Base-by-base conservation (phyloP, 2,329 filamentous ascomycete species). In the Penicillium sp. region DNA sequence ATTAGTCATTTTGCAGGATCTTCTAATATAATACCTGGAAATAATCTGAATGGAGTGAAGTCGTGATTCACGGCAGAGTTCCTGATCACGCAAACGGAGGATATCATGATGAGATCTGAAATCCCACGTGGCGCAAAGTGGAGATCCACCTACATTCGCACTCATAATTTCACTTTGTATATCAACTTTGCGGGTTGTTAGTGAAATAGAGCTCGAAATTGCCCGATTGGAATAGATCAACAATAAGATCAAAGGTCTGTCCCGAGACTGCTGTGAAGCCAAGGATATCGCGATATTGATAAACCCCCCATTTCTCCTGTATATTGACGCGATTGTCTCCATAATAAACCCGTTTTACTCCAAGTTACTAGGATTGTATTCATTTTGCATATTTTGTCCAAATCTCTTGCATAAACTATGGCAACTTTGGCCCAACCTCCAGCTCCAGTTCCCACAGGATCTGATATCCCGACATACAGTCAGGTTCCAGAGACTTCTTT, bases 21-120 rank as follows among this genome's bases (percentile, higher is more conserved):
- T 44, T 6, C 0, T 13, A 25, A 25, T 23, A 11, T 15, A 4
- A 25, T 16, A 19, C 9, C 4, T 13, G 11, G 2, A 2, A 29
- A 15, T 41, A 27, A 11, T 19, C 5, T n/a, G 9, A 6, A 4
- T 2, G 21, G 6, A 16, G 23, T n/a, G 23, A n/a, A 44, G 4
- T 44, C 3, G 41, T 27, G 16, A 29, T 29, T 27, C 4, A n/a
- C 8, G 8, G 15, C 4, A 27, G 2, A 27, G 10, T 8, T 8
- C 3, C 5, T 38, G 53, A 62, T 65, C 61, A 65, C 62, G 62
- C 62, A 11, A 65, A 53, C 62, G 62, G 62, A 60, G 57, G 57
- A 62, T 59, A 63, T 59, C 50, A 59, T 65, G 62, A 46, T 57
- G 61, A 64, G 39, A 57, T 62, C 19, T 39, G 11, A 33, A n/a